Base-by-base conservation (phyloP, 2,329 filamentous ascomycete genomes). In the Fusarium ambrosium region DNA sequence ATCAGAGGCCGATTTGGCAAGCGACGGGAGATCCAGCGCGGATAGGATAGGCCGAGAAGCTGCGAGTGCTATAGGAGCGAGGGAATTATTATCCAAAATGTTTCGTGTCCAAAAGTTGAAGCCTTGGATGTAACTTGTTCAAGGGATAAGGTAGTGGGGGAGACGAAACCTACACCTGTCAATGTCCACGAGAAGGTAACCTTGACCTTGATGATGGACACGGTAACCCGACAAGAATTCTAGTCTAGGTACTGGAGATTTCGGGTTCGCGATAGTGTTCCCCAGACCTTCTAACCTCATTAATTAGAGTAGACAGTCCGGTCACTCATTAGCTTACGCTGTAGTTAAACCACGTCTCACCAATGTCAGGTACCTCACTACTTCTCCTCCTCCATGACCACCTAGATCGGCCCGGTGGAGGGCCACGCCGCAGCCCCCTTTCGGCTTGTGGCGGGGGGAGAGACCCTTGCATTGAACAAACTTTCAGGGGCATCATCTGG, bases 121-220 rank as follows among this genome's bases (percentile, higher is more conserved):
- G 71, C 68, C 68, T 69, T 29, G 27, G n/a, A 55, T 55, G 48
- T 55, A 55, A 55, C 59, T 60, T 64, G 74, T 73, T 69, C 64
- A 74, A 73, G 71, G 71, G 71, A 73, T 73, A 48, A 43, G 39
- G 36, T 41, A 67, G 59, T 67, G 73, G 70, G 70, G 70, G 70
- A 72, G 56, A 62, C 22, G 41, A 60, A 55, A 55, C 48, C 18
- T 51, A 51, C 24, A 10, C 45, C 45, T 51, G 45, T 29, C 45
- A 18, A 9, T 13, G 24, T 53, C 48, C 24, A 51, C 41, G 43
- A 51, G 45, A 6, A 51, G 9, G 45, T n/a, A 51, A 51, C 45
- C 9, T 51, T 51, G 24, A 51, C 45, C 24, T 51, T 4, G 24
- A 29, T 10, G 24, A 51, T 29, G 24, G 24, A 13, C 24, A 51